Base-by-base conservation (phyloP, 257 asterid genomes). In the Plantago major region DNA sequence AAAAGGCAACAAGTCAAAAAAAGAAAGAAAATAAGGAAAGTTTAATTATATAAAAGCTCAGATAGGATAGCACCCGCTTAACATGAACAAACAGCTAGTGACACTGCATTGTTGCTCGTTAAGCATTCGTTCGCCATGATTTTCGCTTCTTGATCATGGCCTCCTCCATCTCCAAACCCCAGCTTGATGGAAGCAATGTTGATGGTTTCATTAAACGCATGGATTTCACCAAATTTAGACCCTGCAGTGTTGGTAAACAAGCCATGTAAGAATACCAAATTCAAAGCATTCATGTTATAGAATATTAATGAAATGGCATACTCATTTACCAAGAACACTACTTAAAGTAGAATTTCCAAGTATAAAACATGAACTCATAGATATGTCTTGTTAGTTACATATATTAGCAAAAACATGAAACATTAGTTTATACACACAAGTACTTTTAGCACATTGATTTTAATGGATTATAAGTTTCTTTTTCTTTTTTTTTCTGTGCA, bases 1-100 rank as follows among this genome's bases (percentile, higher is more conserved):
- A 68, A 79, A 84, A 82, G 76, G 73, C 73, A 88, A 85, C 82
- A 79, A 78, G 81, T 76, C 78, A 78, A 80, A 88, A 84, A 87
- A 72, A 42, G 10, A 3, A 10, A 46, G 42, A 16, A 53, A 6
- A 13, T 16, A 26, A 46, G 1, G 9, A 12, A 8, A 10, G 1
- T 22, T 22, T 10, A 1, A 8, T 11, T 30, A 17, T 1, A 65
- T 17, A 71, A 71, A 85, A 90, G 97, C 96, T 90, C 97, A 80
- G 84, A 70, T 70, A 78, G 78, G 96, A 90, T 87, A 90, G 90
- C 95, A 78, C 93, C 96, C 15, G 54, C 6, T 37, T 40, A 65
- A 26, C 46, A 59, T 42, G 67, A 68, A 45, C 47, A 6, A 7
- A 15, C 11, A 30, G 15, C 10, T 15, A 18, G 55, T 42, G 46